Base-by-base conservation (phyloP, 179 eudicot genomes). In the Gypsophila paniculata region DNA sequence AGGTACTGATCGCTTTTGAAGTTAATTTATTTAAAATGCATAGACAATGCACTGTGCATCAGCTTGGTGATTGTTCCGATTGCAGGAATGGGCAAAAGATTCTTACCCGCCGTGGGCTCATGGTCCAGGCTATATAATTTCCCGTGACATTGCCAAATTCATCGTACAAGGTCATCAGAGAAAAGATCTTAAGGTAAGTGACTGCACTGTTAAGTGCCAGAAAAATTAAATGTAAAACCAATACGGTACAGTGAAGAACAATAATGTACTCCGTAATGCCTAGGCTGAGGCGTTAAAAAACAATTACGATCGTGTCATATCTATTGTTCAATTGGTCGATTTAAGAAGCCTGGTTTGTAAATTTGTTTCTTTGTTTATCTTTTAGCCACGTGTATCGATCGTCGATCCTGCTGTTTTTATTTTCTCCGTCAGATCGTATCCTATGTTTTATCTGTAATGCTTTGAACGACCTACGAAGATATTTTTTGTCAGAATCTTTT, bases 91-190 rank as follows among this genome's bases (percentile, higher is more conserved):
- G 96, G 88, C 96, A 42, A 84, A 84, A 79, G 83, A 76, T 18
- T 23, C 77, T 39, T 93, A 85, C 76, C 99, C 99, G 11, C 99
- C 97, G 23, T 94, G 96, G 97, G 96, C 99, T 18, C 96, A 94
- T 61, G 99, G 99, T 74, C 96, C 99, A 34, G 99, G 99, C 13
- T 94, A 94, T 70, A 81, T 94, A 74, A 78, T 91, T 54, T 94
- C 99, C 54, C 75, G 82, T 62, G 99, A 91, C 77, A 86, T 94
- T 53, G 99, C 99, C 14, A 87, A 83, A 75, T 92, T 84, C 69
- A 84, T 94, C 55, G 90, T 85, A 68, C 86, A 75, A 81, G 93
- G 91, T 68, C 96, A 88, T 75, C 86, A 81, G 65, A 77, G 85
- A 68, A 82, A 86, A 76, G 84, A 71, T 61, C 89, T 94, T 19